phyloP scores from a whole-genome alignment of 2,329 filamentous ascomycete genomes.

The Aspergillus japonicus region DNA sequence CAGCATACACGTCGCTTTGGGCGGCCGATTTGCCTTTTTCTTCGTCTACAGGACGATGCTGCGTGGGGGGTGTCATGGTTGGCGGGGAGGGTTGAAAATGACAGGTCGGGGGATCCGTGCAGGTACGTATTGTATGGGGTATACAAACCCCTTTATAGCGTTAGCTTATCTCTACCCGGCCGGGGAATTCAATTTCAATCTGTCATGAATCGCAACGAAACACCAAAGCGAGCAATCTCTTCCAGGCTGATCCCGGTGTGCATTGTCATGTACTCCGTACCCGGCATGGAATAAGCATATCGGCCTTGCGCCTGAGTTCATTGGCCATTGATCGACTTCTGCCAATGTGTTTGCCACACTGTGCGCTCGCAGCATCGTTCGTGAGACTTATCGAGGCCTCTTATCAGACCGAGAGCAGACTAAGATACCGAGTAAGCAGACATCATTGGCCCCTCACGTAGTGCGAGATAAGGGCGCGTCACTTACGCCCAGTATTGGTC shows the following conservation, averaged over 20 bases:
- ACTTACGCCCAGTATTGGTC: neutral
- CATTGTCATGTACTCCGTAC: neutral
- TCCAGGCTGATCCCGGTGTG: neutral
- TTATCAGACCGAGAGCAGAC: neutral
- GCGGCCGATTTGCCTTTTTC: neutral
- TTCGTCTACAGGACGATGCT: neutral
- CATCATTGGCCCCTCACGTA: neutral
- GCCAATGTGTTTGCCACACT: neutral
- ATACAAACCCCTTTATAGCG: neutral
- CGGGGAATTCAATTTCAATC: neutral
- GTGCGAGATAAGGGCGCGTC: neutral
- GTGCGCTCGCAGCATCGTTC: neutral
- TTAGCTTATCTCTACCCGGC: neutral
- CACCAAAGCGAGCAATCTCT: neutral
- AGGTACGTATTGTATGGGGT: neutral
- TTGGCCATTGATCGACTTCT: neutral
- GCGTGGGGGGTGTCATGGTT: neutral
- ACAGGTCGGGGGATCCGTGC: neutral
- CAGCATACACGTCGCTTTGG: neutral
- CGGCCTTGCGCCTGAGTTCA: neutral
- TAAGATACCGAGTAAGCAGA: neutral
- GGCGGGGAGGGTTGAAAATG: neutral
- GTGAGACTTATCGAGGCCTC: neutral
- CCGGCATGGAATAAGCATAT: neutral
- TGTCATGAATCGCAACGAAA: neutral